These are phyloP conservation scores for Rhodotorula sphaerocarpa DNA, from an alignment of 768 basidiomycete species.

Conservation along the genomic window DNA sequence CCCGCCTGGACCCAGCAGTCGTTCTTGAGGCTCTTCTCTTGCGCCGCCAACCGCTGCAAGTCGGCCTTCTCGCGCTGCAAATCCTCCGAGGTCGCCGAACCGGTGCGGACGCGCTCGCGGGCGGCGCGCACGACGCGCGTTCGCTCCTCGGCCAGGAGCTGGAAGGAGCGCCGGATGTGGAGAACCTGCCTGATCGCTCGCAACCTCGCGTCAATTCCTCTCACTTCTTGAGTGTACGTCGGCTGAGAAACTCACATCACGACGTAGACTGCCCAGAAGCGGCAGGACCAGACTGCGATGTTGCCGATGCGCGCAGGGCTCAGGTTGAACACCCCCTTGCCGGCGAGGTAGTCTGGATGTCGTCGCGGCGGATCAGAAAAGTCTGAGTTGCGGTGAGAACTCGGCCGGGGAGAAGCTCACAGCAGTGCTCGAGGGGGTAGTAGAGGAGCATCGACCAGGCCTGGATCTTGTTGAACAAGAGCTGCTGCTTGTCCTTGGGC, in stretches of 20 bases:
- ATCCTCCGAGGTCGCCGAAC: conserved; percentile 4
- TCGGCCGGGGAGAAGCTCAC: conserved; percentile 19
- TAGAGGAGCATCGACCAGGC: conserved; percentile 41
- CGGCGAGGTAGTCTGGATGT: conserved; percentile 39
- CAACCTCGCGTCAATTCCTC: conserved; percentile 36
- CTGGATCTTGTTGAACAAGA: conserved; percentile 38
- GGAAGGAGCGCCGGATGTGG: conserved; percentile 27
- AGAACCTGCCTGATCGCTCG: conserved; percentile 47
- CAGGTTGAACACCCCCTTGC: conserved; percentile 34
- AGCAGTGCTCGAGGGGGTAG: conserved; percentile 42
- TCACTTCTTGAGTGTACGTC: conserved; percentile 14
- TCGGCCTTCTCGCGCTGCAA: conserved; percentile 17
- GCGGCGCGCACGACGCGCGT: neutral
- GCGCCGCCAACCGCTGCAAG: conserved; percentile 49
- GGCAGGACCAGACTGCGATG: conserved; percentile 62
- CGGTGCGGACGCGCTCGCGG: conserved; percentile 45
- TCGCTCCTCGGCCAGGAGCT: conserved; percentile 11
- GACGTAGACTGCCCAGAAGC: conserved; percentile 74
- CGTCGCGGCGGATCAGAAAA: no score
- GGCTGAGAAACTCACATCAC: conserved; percentile 56
- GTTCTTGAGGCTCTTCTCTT: conserved; percentile 62
- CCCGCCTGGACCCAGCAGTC: conserved; percentile 64
- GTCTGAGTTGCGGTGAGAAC: no score
- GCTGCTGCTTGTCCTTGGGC: conserved; percentile 26
- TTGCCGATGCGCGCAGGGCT: conserved; percentile 6